Base-by-base conservation (phyloP, 1,139 yeast species). In the Scheffersomyces titani region DNA sequence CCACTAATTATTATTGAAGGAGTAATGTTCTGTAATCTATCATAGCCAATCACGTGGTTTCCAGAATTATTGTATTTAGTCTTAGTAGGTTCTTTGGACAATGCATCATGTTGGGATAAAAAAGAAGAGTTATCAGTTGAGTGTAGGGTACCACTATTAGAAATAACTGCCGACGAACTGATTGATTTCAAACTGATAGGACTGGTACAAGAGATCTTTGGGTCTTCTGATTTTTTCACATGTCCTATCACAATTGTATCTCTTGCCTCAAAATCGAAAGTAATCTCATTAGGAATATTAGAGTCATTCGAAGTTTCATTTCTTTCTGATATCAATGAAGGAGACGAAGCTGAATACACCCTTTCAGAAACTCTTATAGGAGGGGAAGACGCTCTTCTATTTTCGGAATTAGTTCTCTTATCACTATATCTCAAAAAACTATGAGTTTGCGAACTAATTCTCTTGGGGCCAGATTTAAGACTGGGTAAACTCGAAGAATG, bases 401-500 rank as follows among this genome's bases (percentile, higher is more conserved):
- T 50, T 13, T 61, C 64, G 19, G 55, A 45, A 21, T 50, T 46
- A 30, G 50, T 20, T 50, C 57, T 53, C 6, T 51, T 19, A 13
- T 62, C 63, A 19, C 51, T 52, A 30, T 60, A 58, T 13, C 65
- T 56, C 7, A 61, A 52, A 7, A 54, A 49, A 44, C 56, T 59
- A 13, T 53, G 57, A 11, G 59, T 54, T 30, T 55, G 57, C 20
- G 55, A 55, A 6, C 54, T 54, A 9, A 52, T 49, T 21, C 66
- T 54, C 45, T 64, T 65, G 52, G 59, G 64, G 47, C 59, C 64
- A 2, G 73, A 61, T 51, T 72, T 75, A 52, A 75, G 65, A 57
- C 74, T 73, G 5, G 82, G 81, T 52, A 77, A 68, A 58, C 81
- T 76, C 11, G 78, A 71, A 5, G 81, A 77, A 66, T 78, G 82